Evolutionary conservation across 345 rosid species (phyloP), one percentile per base, ranked within the genome.

Genomic region (Eucalyptus victrix): DNA sequence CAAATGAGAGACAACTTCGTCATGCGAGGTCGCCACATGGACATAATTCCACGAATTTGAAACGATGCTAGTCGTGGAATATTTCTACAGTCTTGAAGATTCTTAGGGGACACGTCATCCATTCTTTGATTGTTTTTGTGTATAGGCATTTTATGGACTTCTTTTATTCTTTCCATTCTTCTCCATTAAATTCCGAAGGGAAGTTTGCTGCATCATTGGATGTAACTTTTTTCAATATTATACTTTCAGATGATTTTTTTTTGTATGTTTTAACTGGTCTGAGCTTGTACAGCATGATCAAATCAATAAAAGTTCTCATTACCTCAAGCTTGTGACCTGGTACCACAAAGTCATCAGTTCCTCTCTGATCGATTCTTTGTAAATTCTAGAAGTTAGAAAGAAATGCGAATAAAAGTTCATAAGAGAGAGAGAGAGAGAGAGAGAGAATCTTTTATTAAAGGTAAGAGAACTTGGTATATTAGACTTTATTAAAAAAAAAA

Each of bases 1-100:
- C 97, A 7, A 87, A 90, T 17, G 97, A 97, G 94, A 95, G 92
- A 91, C 90, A 50, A 80, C 90, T 91, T 58, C 97, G 97, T 11
- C 88, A 86, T 37, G 86, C 90, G 28, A 94, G 89, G 44, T 95
- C 93, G 89, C 93, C 95, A 1, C 49, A 58, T 49, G 81, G 81
- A 72, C 15, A 72, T 37, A 37, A 72, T 72, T 19, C 45, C 44
- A 37, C 45, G 28, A 72, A 19, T 72, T 72, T 19, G 81, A 72
- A 72, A 72, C 40, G 15, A 37, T 37, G 45, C 45, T 72, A 72
- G 81, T 37, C 80, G 42, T 69, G 42, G 80, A 69, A 8, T 69
- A 32, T 69, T 17, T 69, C 80, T 32, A 32, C 80, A 32, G 42
- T 34, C 42, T 67, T 34, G 80, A 69, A 69, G 80, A 69, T 69